Conservation (phyloP, 2,329 filamentous ascomycete genomes). For the Penicillium hordei region DNA sequence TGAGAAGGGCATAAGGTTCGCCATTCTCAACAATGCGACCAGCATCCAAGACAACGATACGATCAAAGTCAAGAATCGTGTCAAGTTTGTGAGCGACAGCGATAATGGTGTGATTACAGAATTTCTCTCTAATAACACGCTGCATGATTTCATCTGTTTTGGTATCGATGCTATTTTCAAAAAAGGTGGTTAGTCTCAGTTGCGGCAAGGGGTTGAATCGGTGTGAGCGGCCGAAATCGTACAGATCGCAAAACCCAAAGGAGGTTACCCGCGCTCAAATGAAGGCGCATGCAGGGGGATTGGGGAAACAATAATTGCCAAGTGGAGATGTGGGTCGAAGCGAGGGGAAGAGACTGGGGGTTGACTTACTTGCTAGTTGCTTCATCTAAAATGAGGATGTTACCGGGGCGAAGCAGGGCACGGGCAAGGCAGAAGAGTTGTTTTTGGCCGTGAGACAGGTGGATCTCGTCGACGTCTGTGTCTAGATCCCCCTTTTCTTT, state of each 20-base stretch:
- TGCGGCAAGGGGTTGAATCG: conserved; percentile 5
- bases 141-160: conserved; percentile 60
- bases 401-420: conserved; percentile 53
- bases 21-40: conserved; percentile 39
- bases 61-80: conserved; percentile 43
- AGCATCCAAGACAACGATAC: conserved; percentile 38
- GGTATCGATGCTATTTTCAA: conserved; percentile 52
- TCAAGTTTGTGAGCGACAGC: conserved; percentile 58
- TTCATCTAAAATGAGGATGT: conserved; percentile 49
- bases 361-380: conserved; percentile 38
- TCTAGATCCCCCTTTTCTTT: conserved; percentile 42
- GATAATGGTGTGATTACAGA: conserved; percentile 59
- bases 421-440: conserved; percentile 65
- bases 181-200: conserved; percentile 10
- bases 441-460: conserved; percentile 59
- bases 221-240: not conserved
- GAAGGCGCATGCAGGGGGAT: not conserved
- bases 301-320: not conserved
- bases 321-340: conserved; percentile 7
- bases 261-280: not conserved
- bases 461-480: conserved; percentile 49
- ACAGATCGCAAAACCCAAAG: not conserved
- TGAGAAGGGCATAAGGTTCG: conserved; percentile 39
- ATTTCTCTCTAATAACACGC: conserved; percentile 54
- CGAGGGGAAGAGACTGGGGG: conserved; percentile 7